These are phyloP conservation scores for Mytilinidion resinicola DNA, from an alignment of 495 filamentous ascomycete genomes.

Conservation along the genomic window DNA sequence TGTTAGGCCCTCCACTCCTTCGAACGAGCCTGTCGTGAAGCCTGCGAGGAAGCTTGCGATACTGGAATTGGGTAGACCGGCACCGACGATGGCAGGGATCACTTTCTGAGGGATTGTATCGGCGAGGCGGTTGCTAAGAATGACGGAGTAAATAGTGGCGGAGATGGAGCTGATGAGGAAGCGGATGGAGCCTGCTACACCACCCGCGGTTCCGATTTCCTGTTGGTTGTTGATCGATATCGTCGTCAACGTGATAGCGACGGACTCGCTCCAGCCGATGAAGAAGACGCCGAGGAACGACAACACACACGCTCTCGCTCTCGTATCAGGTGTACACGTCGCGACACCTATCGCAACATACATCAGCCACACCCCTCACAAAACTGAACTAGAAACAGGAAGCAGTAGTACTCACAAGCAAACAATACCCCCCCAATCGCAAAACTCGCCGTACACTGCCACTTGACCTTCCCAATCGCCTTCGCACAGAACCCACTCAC, in stretches of 20 bases:
- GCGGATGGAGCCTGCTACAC: constrained; percentile 17
- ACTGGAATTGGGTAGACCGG: constrained; percentile 17
- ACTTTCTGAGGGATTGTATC: constrained; percentile 12
- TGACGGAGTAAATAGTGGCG: constrained; percentile 11
- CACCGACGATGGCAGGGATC: constrained; percentile 5
- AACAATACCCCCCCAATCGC: constrained; percentile 7
- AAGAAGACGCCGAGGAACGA: constrained; percentile 11
- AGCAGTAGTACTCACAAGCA: not conserved
- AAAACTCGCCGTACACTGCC: constrained; percentile 6
- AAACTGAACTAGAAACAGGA: not conserved
- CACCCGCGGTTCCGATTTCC: constrained; percentile 9
- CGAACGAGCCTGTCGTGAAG: constrained; percentile 12
- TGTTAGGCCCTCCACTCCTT: constrained; percentile 11
- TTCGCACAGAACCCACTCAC: constrained; percentile 4
- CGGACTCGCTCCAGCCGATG: constrained; percentile 14
- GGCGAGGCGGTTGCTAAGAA: constrained; percentile 11
- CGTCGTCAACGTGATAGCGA: constrained; percentile 7
- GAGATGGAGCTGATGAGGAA: constrained; percentile 14
- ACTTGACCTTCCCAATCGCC: constrained; percentile 10
- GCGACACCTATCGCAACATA: not conserved
- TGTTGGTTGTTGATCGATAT: constrained; percentile 6
- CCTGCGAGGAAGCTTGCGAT: constrained; percentile 18
- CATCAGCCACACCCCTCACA: not conserved
- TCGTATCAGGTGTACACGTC: not conserved
- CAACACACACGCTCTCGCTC: constrained; percentile 2